Evolutionary conservation across 768 basidiomycete species (phyloP).

Genomic region (Lentinula lateritia): DNA sequence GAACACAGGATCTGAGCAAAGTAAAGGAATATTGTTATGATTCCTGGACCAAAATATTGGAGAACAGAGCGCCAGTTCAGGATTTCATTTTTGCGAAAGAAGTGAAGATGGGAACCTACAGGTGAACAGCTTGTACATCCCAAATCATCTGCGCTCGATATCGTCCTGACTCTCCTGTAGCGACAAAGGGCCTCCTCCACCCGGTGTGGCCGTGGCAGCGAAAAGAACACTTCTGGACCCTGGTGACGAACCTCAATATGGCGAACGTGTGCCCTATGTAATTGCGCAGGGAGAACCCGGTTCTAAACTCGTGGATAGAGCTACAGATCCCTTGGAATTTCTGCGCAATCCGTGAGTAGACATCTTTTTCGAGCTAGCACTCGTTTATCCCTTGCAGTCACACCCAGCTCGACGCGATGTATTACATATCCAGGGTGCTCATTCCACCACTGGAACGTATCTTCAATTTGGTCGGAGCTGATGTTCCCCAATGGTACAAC

Average conservation of each 20-base stretch:
- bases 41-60: constrained; percentile 81
- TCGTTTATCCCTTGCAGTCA: constrained; percentile 33
- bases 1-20: constrained; percentile 80
- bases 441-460: constrained; percentile 89
- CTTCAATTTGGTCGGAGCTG: constrained; percentile 86
- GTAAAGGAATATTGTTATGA: constrained; percentile 85
- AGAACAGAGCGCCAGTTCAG: constrained; percentile 76
- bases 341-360: constrained; percentile 51
- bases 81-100: constrained; percentile 96
- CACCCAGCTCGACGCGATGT: constrained; percentile 73
- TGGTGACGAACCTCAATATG: constrained; percentile 84
- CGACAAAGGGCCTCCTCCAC: constrained; percentile 80
- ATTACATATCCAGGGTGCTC: constrained; percentile 84
- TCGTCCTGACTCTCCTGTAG: constrained; percentile 30
- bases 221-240: constrained; percentile 69
- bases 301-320: constrained; percentile 66
- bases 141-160: not conserved
- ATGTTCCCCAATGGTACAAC: constrained; percentile 81
- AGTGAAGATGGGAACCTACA: constrained; percentile 90
- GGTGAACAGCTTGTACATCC: constrained; percentile 32
- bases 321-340: constrained; percentile 68
- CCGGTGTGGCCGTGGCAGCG: constrained; percentile 87
- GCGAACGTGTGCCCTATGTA: constrained; percentile 90
- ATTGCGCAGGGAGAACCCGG: constrained; percentile 64
- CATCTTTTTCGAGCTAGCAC: not conserved